Base-by-base conservation (phyloP, 2,329 filamentous ascomycete genomes). In the Monosporascus sp. region DNA sequence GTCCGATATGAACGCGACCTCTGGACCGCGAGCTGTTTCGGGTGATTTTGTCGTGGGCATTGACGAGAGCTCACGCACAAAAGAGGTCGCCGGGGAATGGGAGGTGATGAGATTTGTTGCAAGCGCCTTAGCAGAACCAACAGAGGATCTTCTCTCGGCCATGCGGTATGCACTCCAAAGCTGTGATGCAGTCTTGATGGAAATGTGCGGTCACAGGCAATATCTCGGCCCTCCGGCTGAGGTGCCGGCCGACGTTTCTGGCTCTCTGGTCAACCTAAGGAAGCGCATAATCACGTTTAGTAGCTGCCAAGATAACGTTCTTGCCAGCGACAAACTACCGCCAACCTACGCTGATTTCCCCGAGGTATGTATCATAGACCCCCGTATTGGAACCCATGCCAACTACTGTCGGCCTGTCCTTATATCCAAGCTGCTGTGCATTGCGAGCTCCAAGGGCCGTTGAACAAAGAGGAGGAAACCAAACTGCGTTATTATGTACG, bases 181-280 rank as follows among this genome's bases (percentile, higher is more conserved):
- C 53, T 81, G 77, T 51, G 78, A 83, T 63, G 78, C 77, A 5
- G 74, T 75, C 5, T 59, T 84, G 34, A 81, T 83, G 77, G 73
- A 76, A 11, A 72, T 81, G 57, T 78, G 78, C 26, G 77, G 79
- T 3, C 73, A 79, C 61, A 71, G 79, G 48, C 69, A 66, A 46
- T 71, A 76, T 56, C 68, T 82, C 5, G 76, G 78, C 0, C 78
- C 77, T 22, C 59, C 73, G 5, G 52, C 59, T 34, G 65, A 72
- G 6, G 62, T 75, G 17, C 76, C 76, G 1, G 71, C 70, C 11
- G 75, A 79, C 58, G 65, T 79, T 9, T 52, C 66, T 2, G 67
- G 69, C 3, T 61, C 72, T 2, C 62, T 78, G 17, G 62, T 71
- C 7, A 69, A 69, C 20, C 67, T 83, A 11, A 67, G 69, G 43